Evolutionary conservation across 352 stramenopile species (phyloP), one percentile per base, ranked within the genome.

Genomic region (Phytopythium delawarense): DNA sequence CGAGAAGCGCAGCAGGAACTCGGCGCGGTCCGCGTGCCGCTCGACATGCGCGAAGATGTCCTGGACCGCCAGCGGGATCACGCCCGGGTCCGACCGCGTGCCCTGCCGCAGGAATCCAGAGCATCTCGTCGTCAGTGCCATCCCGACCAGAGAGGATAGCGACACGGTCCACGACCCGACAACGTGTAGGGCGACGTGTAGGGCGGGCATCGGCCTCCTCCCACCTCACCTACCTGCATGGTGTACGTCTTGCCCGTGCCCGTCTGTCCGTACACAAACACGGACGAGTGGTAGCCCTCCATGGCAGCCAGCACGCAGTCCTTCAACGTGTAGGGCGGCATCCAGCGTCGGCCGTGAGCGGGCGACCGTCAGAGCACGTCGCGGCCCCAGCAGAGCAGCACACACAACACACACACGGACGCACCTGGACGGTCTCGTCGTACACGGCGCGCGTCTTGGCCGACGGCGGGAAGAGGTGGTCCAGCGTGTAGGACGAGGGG

Each of bases 181-280:
- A 32, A 59, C 49, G 23, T 65, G 23, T 66, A 68, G 59, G 62
- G n/a, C 25, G 32, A 32, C n/a, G 46, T 53, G 20, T 50, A 50
- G 20, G 44, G 40, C 40, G 20, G 44, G 40, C 40, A 40, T 40
- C 35, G 35, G 6, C 12, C 35, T 40, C 35, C 35, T 40, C 44
- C 44, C n/a, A 15, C 40, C 21, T 51, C 21, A 63, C 65, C 32
- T 55, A 87, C 84, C 72, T 88, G 75, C 84, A 92, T 91, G 2
- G 84, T 92, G 66, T 91, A 84, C 59, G 84, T 92, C 72, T 92
- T 92, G 69, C 85, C 85, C 32, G 90, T 96, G 53, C 80, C 79
- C 2, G 89, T 97, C 76, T 97, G 91, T n/a, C 91, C 91, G 64
- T 97, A 97, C n/a, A 94, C 71, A 60, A 97, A 96, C 28, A 97